These are phyloP conservation scores for Irpex rosettiformis DNA, from an alignment of 1,284 basidiomycete species.

Conservation along the genomic window DNA sequence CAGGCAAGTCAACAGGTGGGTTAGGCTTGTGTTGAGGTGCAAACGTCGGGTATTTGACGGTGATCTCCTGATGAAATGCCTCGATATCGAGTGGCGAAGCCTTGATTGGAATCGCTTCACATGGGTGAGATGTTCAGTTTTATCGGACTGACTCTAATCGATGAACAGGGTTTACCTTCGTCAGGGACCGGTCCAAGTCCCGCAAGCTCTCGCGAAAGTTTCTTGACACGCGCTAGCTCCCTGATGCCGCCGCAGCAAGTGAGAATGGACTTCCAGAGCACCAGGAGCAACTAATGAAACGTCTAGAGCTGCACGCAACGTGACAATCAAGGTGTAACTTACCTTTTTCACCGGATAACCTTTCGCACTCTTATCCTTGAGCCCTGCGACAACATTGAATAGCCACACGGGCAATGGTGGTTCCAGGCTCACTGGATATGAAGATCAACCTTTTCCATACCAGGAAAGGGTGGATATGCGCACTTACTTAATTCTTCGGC, in stretches of 20 bases:
- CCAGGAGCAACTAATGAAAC: constrained; percentile 74
- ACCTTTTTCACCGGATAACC: constrained; percentile 97
- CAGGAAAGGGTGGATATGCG: constrained; percentile 11
- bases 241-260: constrained; percentile 91
- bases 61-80: constrained; percentile 82
- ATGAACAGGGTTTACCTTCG: constrained; percentile 42
- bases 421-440: constrained; percentile 80
- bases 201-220: constrained; percentile 79
- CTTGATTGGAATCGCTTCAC: constrained; percentile 59
- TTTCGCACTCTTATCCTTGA: constrained; percentile 93
- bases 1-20: constrained; percentile 26
- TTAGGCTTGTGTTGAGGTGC: constrained; percentile 43
- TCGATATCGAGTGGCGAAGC: constrained; percentile 88
- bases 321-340: constrained; percentile 16
- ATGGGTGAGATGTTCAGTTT: constrained; percentile 5
- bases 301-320: constrained; percentile 5
- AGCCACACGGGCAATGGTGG: constrained; percentile 93
- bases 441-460: constrained; percentile 19
- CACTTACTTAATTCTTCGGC: constrained; percentile 91
- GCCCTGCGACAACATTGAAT: constrained; percentile 82
- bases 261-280: constrained; percentile 94
- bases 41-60: constrained; percentile 94
- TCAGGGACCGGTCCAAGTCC: constrained; percentile 64
- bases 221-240: constrained; percentile 84
- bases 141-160: neutral